A percentile compares a stretch with the other conserved stretches of the same genome.
These are phyloP conservation scores for Pseudoscleropodium purum DNA, from an alignment of 225 moss, liverwort and hornwort genomes.

Conservation along the genomic window DNA sequence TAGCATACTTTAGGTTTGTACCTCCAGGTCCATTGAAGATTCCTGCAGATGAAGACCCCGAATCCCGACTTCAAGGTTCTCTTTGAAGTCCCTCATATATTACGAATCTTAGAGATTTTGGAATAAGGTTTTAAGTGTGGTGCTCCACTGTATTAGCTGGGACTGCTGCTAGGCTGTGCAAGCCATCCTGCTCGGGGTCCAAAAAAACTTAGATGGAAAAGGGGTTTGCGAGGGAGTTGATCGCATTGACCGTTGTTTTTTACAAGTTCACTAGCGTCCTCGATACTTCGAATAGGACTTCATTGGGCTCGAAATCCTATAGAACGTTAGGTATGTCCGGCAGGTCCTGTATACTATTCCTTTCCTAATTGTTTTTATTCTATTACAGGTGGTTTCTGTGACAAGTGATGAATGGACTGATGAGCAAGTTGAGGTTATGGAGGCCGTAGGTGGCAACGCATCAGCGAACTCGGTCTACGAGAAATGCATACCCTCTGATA, in stretches of 20 bases:
- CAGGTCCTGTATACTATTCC: background rate
- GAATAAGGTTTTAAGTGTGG: background rate
- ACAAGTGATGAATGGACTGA: constrained; percentile 83
- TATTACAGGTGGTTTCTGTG: constrained; percentile 66
- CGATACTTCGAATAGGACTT: background rate
- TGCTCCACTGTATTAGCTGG: background rate
- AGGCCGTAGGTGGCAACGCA: constrained; percentile 71
- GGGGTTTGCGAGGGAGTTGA: background rate
- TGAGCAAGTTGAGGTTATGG: constrained; percentile 79
- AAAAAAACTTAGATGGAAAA: background rate
- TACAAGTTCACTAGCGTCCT: background rate
- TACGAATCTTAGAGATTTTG: background rate
- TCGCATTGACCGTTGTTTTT: background rate
- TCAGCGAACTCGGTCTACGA: constrained; percentile 83
- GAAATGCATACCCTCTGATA: constrained; percentile 58
- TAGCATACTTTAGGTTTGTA: background rate
- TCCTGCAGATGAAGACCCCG: background rate
- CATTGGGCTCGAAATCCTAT: background rate
- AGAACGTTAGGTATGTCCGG: background rate
- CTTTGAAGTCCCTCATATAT: background rate
- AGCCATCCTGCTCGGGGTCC: background rate
- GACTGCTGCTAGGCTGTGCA: background rate
- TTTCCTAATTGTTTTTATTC: background rate
- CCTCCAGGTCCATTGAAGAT: background rate
- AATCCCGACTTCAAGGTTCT: background rate